Conservation (phyloP, 2,329 filamentous ascomycete species). For the Colletotrichum melonis region DNA sequence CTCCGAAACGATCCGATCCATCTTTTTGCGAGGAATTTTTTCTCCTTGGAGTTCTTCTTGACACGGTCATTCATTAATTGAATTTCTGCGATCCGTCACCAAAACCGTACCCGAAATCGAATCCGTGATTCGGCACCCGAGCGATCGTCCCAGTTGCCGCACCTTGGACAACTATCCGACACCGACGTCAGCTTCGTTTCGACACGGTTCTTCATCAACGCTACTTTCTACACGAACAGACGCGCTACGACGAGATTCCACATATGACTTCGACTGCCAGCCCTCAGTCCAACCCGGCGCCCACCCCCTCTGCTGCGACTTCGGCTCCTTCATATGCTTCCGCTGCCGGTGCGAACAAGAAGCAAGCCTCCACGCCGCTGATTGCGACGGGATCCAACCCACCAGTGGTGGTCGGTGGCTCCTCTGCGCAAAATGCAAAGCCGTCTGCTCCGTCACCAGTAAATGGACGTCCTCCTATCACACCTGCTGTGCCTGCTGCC, state of each 20-base stretch:
- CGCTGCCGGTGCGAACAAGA: constrained; percentile 72
- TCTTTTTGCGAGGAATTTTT: constrained; percentile 14
- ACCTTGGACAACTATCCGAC: constrained; percentile 30
- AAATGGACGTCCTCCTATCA: constrained; percentile 84
- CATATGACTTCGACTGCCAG: constrained; percentile 72
- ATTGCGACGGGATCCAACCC: constrained; percentile 69
- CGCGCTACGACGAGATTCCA: constrained; percentile 44
- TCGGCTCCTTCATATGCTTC: constrained; percentile 75
- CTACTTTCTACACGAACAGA: constrained; percentile 2
- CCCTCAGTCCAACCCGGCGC: constrained; percentile 67
- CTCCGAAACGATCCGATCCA: constrained; percentile 7
- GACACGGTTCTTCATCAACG: constrained; percentile 26
- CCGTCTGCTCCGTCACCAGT: constrained; percentile 78
- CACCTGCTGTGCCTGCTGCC: constrained; percentile 73
- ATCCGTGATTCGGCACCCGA: constrained; percentile 45
- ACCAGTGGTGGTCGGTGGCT: constrained; percentile 66
- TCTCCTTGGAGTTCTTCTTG: neutral
- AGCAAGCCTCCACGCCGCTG: constrained; percentile 69
- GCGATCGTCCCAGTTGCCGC: constrained; percentile 29
- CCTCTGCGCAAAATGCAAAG: constrained; percentile 67
- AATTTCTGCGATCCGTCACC: constrained; percentile 24
- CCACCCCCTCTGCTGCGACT: constrained; percentile 65
- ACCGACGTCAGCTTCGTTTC: constrained; percentile 7
- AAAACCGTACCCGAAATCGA: constrained; percentile 34
- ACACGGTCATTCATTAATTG: constrained; percentile 35